These are phyloP conservation scores for Taphrina pruni DNA, from an alignment of 1,139 yeast species.

Conservation along the genomic window DNA sequence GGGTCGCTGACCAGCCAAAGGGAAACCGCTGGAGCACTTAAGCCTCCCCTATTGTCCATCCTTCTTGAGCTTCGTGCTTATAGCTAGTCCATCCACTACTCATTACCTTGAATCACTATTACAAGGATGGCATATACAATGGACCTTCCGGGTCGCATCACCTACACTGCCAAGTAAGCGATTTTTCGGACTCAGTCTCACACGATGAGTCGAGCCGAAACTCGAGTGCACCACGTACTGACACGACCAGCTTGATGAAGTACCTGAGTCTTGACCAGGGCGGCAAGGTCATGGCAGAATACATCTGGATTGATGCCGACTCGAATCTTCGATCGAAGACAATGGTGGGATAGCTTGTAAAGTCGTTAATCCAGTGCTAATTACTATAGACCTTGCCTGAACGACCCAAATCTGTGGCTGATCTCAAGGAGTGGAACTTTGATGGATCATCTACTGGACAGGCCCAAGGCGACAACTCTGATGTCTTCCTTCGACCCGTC, in stretches of 20 bases:
- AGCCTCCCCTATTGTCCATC: constrained; percentile 18
- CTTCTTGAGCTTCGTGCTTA: not conserved
- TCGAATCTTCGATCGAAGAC: constrained; percentile 94
- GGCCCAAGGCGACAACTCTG: constrained; percentile 98
- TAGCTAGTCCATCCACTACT: not conserved
- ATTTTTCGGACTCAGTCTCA: not conserved
- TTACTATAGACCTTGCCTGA: constrained; percentile 64
- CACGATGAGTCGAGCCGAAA: not conserved
- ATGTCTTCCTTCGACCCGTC: constrained; percentile 89
- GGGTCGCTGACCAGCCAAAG: constrained; percentile 10
- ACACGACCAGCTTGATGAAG: constrained; percentile 53
- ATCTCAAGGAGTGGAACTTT: constrained; percentile 98
- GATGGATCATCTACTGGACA: constrained; percentile 99
- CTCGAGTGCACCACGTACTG: not conserved
- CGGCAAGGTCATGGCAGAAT: constrained; percentile 90
- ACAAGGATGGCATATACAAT: constrained; percentile 12
- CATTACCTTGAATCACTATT: not conserved
- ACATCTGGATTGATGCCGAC: constrained; percentile 95
- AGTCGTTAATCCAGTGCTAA: constrained; percentile 24
- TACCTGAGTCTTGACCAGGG: constrained; percentile 83
- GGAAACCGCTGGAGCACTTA: constrained; percentile 17
- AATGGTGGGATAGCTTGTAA: constrained; percentile 51
- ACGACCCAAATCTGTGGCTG: constrained; percentile 74
- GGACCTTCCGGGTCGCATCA: constrained; percentile 30
- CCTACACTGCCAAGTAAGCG: constrained; percentile 29